Evolutionary conservation across 306 rosid species (phyloP), one percentile per base, ranked within the genome.

Genomic region (Pyrus pyrifolia): DNA sequence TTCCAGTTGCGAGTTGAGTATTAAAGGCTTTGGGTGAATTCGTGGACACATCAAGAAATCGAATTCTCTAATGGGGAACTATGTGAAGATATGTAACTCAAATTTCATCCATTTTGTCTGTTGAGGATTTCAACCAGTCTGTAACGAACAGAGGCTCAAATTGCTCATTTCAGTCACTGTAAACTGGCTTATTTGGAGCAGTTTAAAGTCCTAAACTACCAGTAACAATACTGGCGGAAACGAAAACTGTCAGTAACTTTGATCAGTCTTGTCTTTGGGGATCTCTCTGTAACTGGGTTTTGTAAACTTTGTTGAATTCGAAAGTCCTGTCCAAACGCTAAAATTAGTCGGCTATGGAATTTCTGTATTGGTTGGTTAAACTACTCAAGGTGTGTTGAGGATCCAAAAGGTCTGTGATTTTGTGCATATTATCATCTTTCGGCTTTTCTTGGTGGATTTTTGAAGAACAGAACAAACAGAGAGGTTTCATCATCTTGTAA

Each of bases 401-500:
- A 53, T 31, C 42, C 35, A 29, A 46, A 51, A 5, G 46, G 63
- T 79, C 51, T 68, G 49, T 71, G 79, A 25, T 8, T 77, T 70
- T 53, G 25, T 67, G 35, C 38, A 61, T 42, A 63, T 18, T 80
- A 65, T 58, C 8, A 38, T 38, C 29, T 23, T 12, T 65, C 0
- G 46, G 69, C 71, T 30, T 67, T 70, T 71, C 65, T 78, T 76
- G 57, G 53, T 8, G 65, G 71, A 22, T 69, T 55, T 29, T 45
- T 66, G 55, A 51, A 57, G 72, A 71, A 57, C 23, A 68, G 70
- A 68, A 51, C 15, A 76, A 22, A 75, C 83, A 71, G 83, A 70
- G 58, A 87, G 86, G 87, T 51, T 84, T 68, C 70, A 22, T 73
- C 69, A 4, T 84, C 74, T 42, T 27, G 72, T 83, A 18, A 31